These are phyloP conservation scores for Erythrobasidium hasegawianum DNA, from an alignment of 1,284 basidiomycete species.

Conservation along the genomic window DNA sequence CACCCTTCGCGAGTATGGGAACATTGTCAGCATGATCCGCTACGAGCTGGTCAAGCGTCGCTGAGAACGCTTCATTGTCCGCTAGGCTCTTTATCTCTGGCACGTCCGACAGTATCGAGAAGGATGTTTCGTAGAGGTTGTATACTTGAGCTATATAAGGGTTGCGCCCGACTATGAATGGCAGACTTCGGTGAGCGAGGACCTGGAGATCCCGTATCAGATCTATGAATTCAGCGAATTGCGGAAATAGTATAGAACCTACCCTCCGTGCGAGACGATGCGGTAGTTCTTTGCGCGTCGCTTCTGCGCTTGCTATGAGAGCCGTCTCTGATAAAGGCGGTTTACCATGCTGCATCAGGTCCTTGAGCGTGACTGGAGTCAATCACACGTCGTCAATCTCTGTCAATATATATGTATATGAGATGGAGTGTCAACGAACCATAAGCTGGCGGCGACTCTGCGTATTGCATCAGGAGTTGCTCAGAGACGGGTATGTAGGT, in stretches of 20 bases:
- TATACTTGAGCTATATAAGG: conserved; percentile 75
- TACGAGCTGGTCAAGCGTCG: conserved; percentile 66
- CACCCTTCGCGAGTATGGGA: conserved; percentile 78
- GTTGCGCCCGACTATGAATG: conserved; percentile 77
- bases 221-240: neutral
- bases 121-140: conserved; percentile 68
- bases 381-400: too few relatives aligned
- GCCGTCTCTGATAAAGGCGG: conserved; percentile 41
- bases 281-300: conserved; percentile 40
- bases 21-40: conserved; percentile 79
- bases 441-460: conserved; percentile 38
- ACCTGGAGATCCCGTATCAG: conserved; percentile 37
- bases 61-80: conserved; percentile 67
- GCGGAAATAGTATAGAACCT: neutral
- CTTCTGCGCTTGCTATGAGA: conserved; percentile 42
- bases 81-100: conserved; percentile 63
- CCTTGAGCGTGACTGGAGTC: conserved; percentile 36
- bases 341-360: conserved; percentile 39
- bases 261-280: conserved; percentile 43
- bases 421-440: too few relatives aligned
- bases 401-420: too few relatives aligned
- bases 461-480: conserved; percentile 38
- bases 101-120: conserved; percentile 67
- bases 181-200: conserved; percentile 44
- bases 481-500: conserved; percentile 25